phyloP scores from a whole-genome alignment of 169 alveolate species.

The Plasmodium inui region DNA sequence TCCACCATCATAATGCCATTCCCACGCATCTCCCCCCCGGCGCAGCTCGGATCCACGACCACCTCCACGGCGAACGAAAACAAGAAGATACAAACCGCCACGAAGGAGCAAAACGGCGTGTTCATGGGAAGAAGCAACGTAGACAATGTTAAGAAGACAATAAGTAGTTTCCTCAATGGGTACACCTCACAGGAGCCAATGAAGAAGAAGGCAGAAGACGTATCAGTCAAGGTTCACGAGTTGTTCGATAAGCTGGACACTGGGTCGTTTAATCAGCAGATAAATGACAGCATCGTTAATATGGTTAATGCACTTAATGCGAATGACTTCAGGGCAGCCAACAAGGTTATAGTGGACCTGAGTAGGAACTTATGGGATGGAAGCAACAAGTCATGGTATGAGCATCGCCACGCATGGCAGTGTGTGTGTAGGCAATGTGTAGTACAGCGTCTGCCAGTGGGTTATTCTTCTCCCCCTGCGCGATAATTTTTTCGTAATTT shows the following conservation, averaged over 20 bases:
- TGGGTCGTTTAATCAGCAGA: constrained; percentile 84
- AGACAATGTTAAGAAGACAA: constrained; percentile 74
- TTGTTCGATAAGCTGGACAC: constrained; percentile 80
- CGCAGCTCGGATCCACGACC: constrained; percentile 79
- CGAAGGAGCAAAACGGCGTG: constrained; percentile 79
- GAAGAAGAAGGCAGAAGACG: constrained; percentile 80
- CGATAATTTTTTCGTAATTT: too few species aligned
- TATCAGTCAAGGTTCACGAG: constrained; percentile 80
- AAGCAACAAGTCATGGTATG: constrained; percentile 85
- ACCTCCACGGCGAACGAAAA: constrained; percentile 81
- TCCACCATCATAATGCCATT: neutral
- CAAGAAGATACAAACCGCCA: constrained; percentile 79
- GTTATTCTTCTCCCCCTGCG: neutral
- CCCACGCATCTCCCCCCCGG: neutral
- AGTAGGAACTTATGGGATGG: constrained; percentile 88
- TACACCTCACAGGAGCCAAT: constrained; percentile 65
- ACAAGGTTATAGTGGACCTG: constrained; percentile 82
- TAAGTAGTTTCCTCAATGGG: constrained; percentile 57
- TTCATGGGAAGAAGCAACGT: constrained; percentile 76
- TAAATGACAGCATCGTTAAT: constrained; percentile 79
- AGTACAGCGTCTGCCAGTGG: neutral
- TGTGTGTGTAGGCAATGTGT: neutral
- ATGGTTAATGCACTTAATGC: constrained; percentile 83
- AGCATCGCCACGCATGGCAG: neutral
- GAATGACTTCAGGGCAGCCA: constrained; percentile 85